Conservation (phyloP, 306 rosid species). For the Benincasa hispida region DNA sequence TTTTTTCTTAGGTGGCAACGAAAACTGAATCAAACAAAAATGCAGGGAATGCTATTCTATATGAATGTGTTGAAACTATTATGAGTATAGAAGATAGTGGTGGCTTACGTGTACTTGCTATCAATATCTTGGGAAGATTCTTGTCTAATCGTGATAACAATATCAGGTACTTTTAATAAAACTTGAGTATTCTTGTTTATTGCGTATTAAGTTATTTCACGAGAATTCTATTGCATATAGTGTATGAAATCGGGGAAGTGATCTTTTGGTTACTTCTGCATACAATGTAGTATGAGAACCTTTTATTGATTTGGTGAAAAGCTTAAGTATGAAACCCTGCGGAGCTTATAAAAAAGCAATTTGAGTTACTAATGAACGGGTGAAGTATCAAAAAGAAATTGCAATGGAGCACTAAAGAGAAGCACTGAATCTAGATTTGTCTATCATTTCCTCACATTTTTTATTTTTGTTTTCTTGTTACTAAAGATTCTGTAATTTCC, state of each 20-base stretch:
- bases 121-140: slow-evolving; percentile 94
- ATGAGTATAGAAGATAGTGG: slow-evolving; percentile 97
- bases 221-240: neutral
- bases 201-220: neutral
- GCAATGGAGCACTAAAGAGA: neutral
- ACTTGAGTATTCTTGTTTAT: neutral
- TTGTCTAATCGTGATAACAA: slow-evolving; percentile 95
- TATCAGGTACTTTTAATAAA: slow-evolving; percentile 54
- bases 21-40: slow-evolving; percentile 97
- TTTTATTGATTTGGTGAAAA: neutral
- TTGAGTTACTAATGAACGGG: neutral
- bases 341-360: neutral
- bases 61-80: slow-evolving; percentile 93
- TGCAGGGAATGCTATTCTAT: slow-evolving; percentile 92
- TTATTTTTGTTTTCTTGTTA: neutral
- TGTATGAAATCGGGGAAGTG: neutral
- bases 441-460: neutral
- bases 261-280: neutral
- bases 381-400: neutral
- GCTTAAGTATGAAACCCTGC: neutral
- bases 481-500: neutral
- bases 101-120: slow-evolving; percentile 95
- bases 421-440: neutral
- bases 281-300: neutral
- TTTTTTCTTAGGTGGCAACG: slow-evolving; percentile 70